Percentiles rank a stretch among this genome's conserved stretches.
Conservation (phyloP, 192 early-diverging fungal genomes). For the Linnemannia schmuckeri region DNA sequence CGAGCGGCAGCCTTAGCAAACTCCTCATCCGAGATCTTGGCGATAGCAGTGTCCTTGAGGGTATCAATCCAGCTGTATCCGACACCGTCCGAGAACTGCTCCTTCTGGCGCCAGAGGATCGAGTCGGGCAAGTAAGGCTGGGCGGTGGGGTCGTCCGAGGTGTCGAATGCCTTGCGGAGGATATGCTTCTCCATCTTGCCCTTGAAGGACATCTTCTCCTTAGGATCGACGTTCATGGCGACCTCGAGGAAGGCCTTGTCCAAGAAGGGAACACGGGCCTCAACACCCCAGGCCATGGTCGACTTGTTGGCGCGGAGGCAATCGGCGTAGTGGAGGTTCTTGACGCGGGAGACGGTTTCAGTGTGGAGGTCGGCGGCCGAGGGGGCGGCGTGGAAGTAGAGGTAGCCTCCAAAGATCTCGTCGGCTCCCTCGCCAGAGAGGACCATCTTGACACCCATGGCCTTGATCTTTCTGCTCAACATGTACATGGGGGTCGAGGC, state of each 20-base stretch:
- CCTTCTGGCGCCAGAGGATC: constrained; percentile 98
- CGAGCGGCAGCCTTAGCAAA: constrained; percentile 75
- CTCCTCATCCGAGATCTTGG: constrained; percentile 81
- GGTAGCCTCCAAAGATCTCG: constrained; percentile 98
- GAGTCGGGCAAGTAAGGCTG: constrained; percentile 88
- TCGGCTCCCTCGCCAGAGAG: constrained; percentile 96
- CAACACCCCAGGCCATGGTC: constrained; percentile 99
- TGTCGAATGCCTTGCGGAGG: constrained; percentile 96
- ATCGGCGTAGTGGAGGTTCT: constrained; percentile 97
- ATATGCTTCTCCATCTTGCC: constrained; percentile 95
- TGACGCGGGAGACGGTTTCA: constrained; percentile 92
- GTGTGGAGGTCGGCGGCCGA: constrained; percentile 84
- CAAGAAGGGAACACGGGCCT: constrained; percentile 98
- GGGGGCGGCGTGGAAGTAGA: constrained; percentile 98
- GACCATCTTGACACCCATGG: constrained; percentile 99
- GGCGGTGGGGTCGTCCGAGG: constrained; percentile 74
- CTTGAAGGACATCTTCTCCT: constrained; percentile 84
- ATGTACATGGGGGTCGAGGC: constrained; percentile 99
- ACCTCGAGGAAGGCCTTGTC: constrained; percentile 94
- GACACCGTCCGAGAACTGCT: constrained; percentile 99
- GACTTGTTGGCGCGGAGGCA: constrained; percentile 99
- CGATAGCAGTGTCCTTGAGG: constrained; percentile 82
- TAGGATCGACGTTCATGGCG: constrained; percentile 88
- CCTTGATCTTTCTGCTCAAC: constrained; percentile 97
- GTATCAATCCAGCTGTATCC: constrained; percentile 98